phyloP scores from a whole-genome alignment of 345 rosid species.

The Eucalyptus guilfoylei region DNA sequence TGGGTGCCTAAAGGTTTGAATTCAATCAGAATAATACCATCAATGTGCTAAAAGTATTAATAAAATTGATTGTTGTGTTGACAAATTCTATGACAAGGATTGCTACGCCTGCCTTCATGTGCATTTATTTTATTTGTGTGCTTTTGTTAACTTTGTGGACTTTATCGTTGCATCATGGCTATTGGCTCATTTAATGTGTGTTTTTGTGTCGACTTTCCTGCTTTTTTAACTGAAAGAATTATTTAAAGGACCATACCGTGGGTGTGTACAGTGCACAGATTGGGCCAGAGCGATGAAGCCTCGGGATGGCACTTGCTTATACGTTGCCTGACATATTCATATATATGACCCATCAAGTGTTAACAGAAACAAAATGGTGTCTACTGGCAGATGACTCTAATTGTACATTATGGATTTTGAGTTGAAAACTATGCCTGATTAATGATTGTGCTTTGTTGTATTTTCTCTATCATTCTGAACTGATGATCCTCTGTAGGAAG shows the following conservation, averaged over 20 bases:
- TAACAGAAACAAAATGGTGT: neutral
- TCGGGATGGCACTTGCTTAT: neutral
- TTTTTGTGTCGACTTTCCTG: too few species aligned
- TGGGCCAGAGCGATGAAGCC: neutral
- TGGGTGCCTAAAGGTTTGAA: too few species aligned
- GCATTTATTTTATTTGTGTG: too few species aligned
- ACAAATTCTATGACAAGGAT: too few species aligned
- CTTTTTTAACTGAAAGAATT: too few species aligned
- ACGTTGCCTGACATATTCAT: neutral
- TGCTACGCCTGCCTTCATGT: too few species aligned
- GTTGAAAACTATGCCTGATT: neutral
- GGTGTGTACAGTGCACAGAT: constrained; percentile 16
- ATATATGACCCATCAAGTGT: neutral
- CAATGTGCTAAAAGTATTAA: too few species aligned
- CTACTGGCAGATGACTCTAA: neutral
- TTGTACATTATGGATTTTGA: neutral
- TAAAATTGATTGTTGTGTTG: too few species aligned
- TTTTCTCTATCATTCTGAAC: neutral
- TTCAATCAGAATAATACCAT: too few species aligned
- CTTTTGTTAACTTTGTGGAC: too few species aligned
- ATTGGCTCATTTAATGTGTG: too few species aligned
- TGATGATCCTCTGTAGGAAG: neutral
- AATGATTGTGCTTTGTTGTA: neutral
- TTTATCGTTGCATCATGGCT: too few species aligned
- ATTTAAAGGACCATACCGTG: constrained; percentile 73